phyloP scores from a whole-genome alignment of 2,329 filamentous ascomycete species.

The Botrytis paeoniae region DNA sequence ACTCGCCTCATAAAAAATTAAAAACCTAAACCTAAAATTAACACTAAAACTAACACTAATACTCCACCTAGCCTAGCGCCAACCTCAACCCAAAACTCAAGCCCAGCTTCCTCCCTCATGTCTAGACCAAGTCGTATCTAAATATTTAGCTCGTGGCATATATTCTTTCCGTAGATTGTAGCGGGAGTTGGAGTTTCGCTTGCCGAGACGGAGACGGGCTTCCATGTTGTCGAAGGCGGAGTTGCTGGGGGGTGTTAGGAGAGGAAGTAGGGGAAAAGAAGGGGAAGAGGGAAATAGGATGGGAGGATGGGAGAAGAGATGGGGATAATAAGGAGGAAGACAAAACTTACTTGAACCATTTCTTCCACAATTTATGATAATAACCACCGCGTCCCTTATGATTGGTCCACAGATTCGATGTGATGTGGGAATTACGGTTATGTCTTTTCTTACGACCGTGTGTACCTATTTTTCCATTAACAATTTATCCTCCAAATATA shows the following conservation, averaged over 20 bases:
- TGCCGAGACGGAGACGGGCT: constrained; percentile 19
- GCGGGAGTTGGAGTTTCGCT: background rate
- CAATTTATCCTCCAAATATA: too few species aligned
- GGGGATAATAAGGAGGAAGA: background rate
- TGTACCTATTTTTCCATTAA: constrained; percentile 25
- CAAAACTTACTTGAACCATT: constrained; percentile 29
- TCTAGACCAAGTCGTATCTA: background rate
- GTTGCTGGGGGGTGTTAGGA: constrained; percentile 13
- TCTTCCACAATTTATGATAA: constrained; percentile 32
- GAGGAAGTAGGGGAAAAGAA: background rate
- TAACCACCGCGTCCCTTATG: constrained; percentile 27
- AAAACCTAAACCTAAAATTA: background rate
- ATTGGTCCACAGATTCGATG: constrained; percentile 30
- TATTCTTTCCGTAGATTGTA: background rate
- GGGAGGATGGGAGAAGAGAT: too few species aligned
- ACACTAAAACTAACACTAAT: background rate
- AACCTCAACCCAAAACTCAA: background rate
- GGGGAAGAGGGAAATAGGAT: too few species aligned
- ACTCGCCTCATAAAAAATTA: background rate
- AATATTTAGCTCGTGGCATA: background rate
- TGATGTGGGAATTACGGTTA: constrained; percentile 13
- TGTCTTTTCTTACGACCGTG: constrained; percentile 24
- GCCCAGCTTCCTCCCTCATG: background rate
- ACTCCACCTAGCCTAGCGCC: background rate
- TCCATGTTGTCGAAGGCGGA: constrained; percentile 30